Conservation (phyloP, 768 basidiomycete genomes). For the Hericium erinaceus region DNA sequence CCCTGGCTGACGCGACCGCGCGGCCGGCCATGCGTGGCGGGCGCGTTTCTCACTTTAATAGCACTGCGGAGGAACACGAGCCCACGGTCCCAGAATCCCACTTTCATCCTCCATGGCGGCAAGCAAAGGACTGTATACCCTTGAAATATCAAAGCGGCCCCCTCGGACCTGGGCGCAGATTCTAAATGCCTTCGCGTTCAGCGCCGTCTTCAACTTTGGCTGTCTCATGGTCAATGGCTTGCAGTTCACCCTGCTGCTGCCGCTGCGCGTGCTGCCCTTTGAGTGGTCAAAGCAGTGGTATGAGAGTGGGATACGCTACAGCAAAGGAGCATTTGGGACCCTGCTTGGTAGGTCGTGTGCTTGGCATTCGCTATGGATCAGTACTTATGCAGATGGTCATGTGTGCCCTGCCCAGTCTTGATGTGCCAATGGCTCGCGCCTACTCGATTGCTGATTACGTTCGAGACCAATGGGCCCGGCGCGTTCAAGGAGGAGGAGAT, state of each 20-base stretch:
- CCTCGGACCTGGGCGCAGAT: constrained; percentile 43
- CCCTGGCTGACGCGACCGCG: no score
- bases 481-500: constrained; percentile 53
- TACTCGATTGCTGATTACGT: constrained; percentile 60
- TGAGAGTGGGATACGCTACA: constrained; percentile 63
- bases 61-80: not conserved
- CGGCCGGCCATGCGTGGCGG: not conserved
- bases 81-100: constrained; percentile 9
- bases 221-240: constrained; percentile 62
- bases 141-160: constrained; percentile 48
- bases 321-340: constrained; percentile 74
- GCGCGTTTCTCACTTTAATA: not conserved
- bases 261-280: constrained; percentile 58
- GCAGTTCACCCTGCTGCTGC: constrained; percentile 65
- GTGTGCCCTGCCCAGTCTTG: constrained; percentile 38
- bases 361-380: not conserved
- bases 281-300: constrained; percentile 46
- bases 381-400: not conserved
- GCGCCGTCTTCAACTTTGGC: constrained; percentile 49
- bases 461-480: constrained; percentile 62
- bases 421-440: constrained; percentile 81
- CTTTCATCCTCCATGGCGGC: not conserved
- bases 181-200: constrained; percentile 41
- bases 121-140: constrained; percentile 21
- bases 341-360: constrained; percentile 48